phyloP scores from a whole-genome alignment of 305 asterid genomes.

The Fraxinus nigra region DNA sequence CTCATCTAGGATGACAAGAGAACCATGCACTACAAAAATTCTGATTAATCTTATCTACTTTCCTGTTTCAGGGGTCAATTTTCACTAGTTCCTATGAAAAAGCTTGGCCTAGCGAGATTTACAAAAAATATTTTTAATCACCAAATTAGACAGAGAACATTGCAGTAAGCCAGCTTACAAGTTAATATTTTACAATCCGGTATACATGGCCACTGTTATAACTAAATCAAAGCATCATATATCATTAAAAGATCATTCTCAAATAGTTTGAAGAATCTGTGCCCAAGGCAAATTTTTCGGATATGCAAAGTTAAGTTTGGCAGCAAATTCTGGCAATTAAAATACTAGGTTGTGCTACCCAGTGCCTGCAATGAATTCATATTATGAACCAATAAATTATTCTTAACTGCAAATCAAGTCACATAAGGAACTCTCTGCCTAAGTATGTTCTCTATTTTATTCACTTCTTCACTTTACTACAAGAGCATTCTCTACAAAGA shows the following conservation, averaged over 20 bases:
- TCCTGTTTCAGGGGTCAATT: neutral
- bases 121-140: neutral
- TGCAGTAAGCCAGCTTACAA: neutral
- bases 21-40: neutral
- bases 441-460: neutral
- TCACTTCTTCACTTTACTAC: neutral
- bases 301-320: neutral
- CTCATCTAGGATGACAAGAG: neutral
- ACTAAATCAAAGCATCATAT: neutral
- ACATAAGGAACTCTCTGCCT: neutral
- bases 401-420: neutral
- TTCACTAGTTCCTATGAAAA: neutral
- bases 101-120: neutral
- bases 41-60: neutral
- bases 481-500: neutral
- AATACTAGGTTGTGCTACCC: neutral
- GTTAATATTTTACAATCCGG: neutral
- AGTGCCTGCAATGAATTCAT: neutral
- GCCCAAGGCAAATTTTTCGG: neutral
- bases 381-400: neutral
- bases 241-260: neutral
- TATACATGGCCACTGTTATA: neutral
- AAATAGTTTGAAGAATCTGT: neutral
- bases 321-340: neutral
- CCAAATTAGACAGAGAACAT: constrained; percentile 5